These are phyloP conservation scores for Luvunga scandens DNA, from an alignment of 345 rosid species.

Conservation along the genomic window DNA sequence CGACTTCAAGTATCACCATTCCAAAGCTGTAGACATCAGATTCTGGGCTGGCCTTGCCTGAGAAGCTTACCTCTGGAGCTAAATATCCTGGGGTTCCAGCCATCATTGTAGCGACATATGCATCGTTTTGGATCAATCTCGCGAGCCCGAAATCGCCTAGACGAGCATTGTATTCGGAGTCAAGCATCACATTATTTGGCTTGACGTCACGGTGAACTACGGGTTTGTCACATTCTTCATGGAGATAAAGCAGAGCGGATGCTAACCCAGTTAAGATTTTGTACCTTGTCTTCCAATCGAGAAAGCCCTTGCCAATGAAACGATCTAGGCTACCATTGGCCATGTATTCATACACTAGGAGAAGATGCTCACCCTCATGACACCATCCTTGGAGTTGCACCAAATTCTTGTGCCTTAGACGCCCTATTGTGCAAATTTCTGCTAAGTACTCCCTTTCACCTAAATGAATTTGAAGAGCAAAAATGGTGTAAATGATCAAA, in stretches of 20 bases:
- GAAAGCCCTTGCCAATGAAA: slow-evolving; percentile 29
- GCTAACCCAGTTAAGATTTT: slow-evolving; percentile 36
- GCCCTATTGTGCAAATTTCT: slow-evolving; percentile 43
- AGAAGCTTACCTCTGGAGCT: slow-evolving; percentile 33
- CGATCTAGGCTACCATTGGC: slow-evolving; percentile 45
- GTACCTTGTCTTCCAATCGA: slow-evolving; percentile 33
- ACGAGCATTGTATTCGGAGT: slow-evolving; percentile 32
- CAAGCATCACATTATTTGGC: slow-evolving; percentile 42
- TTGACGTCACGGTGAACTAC: slow-evolving; percentile 44
- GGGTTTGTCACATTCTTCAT: slow-evolving; percentile 37
- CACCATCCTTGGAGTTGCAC: slow-evolving; percentile 52
- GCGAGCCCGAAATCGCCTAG: slow-evolving; percentile 42
- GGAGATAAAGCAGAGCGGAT: slow-evolving; percentile 43
- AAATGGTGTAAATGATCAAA: not conserved
- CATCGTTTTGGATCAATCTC: slow-evolving; percentile 26
- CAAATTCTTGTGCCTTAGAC: slow-evolving; percentile 44
- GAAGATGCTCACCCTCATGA: slow-evolving; percentile 34
- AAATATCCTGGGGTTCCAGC: slow-evolving; percentile 47
- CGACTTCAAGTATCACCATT: slow-evolving; percentile 36
- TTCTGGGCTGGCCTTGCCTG: slow-evolving; percentile 31
- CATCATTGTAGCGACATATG: slow-evolving; percentile 34
- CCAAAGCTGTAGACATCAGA: slow-evolving; percentile 39
- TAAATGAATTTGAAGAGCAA: not conserved
- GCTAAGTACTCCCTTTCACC: slow-evolving; percentile 41
- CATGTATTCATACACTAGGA: slow-evolving; percentile 46